Evolutionary conservation across 495 filamentous ascomycete genomes (phyloP).

Genomic region (Chlorociboria aeruginascens): DNA sequence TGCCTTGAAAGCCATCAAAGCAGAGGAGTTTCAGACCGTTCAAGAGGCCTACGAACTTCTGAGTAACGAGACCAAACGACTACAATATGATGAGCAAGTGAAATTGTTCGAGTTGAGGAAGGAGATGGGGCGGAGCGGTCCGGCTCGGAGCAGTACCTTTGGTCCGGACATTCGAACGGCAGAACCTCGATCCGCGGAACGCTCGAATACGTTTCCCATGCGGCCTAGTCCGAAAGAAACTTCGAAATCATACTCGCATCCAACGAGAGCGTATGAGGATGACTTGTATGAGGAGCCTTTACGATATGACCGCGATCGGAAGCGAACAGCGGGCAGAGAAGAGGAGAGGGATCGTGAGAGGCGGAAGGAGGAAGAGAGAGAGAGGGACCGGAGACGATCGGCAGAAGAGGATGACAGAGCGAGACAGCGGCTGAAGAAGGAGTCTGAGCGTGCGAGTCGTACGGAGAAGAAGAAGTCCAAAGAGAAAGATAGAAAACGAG

Average conservation of each 20-base stretch:
- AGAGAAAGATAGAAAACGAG: constrained; percentile 39
- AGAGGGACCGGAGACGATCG: constrained; percentile 17
- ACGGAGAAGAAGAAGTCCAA: constrained; percentile 27
- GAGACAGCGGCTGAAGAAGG: constrained; percentile 21
- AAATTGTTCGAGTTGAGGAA: constrained; percentile 44
- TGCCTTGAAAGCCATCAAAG: constrained; percentile 51
- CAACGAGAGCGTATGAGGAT: constrained; percentile 28
- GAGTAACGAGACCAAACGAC: constrained; percentile 59
- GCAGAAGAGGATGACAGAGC: constrained; percentile 22
- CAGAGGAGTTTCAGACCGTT: constrained; percentile 82
- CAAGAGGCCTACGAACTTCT: constrained; percentile 90
- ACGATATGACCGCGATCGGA: constrained; percentile 2
- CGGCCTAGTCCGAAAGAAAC: background rate
- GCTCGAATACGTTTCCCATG: constrained; percentile 5
- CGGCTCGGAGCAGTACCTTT: constrained; percentile 13
- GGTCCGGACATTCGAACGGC: constrained; percentile 19
- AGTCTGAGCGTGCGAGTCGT: constrained; percentile 21
- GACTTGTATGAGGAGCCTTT: constrained; percentile 12
- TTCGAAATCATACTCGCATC: background rate
- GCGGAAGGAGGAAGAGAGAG: constrained; percentile 20
- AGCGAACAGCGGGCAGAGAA: constrained; percentile 14
- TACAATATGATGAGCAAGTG: constrained; percentile 67
- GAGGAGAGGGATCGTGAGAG: constrained; percentile 20
- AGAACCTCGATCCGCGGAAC: constrained; percentile 10
- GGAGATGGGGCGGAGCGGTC: constrained; percentile 23